A percentile compares a stretch with the other conserved stretches of the same genome.
Conservation (phyloP, 495 filamentous ascomycete species). For the Tuber melanosporum region DNA sequence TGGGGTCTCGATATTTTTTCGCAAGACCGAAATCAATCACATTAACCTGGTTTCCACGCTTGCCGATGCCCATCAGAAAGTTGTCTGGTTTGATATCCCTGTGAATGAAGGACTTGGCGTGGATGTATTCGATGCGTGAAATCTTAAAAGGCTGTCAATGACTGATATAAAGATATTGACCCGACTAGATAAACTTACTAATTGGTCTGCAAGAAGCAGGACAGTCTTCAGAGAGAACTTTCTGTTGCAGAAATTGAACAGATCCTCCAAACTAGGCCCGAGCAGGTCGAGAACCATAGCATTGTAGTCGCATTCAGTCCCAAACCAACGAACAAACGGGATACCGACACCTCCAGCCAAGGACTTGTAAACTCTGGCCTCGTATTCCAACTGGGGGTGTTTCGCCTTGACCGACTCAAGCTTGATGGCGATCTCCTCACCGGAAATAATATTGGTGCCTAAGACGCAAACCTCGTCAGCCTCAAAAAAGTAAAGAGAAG, state of each 20-base stretch:
- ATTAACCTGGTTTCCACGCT: constrained; percentile 99
- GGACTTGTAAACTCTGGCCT: constrained; percentile 95
- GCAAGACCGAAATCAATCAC: constrained; percentile 99
- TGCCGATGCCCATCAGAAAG: constrained; percentile 99
- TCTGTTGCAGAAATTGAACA: constrained; percentile 99
- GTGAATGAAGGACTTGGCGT: constrained; percentile 99
- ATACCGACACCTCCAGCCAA: constrained; percentile 96
- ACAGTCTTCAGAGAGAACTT: constrained; percentile 99
- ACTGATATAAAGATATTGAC: neutral
- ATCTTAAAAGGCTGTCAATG: constrained; percentile 49
- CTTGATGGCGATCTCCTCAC: constrained; percentile 99
- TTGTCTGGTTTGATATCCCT: constrained; percentile 99
- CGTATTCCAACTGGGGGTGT: constrained; percentile 98
- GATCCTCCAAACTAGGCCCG: constrained; percentile 92
- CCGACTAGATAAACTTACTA: constrained; percentile 44
- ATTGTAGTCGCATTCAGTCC: constrained; percentile 99
- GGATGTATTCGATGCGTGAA: constrained; percentile 99
- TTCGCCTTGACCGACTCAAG: constrained; percentile 99
- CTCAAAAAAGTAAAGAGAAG: neutral
- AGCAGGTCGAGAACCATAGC: constrained; percentile 99
- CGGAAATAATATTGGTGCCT: constrained; percentile 99
- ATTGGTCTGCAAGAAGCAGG: constrained; percentile 90
- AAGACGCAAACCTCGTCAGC: constrained; percentile 8
- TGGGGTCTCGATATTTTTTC: constrained; percentile 99
- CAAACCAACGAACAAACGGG: constrained; percentile 99